phyloP scores from a whole-genome alignment of 306 rosid species.

The Malus sylvestris region DNA sequence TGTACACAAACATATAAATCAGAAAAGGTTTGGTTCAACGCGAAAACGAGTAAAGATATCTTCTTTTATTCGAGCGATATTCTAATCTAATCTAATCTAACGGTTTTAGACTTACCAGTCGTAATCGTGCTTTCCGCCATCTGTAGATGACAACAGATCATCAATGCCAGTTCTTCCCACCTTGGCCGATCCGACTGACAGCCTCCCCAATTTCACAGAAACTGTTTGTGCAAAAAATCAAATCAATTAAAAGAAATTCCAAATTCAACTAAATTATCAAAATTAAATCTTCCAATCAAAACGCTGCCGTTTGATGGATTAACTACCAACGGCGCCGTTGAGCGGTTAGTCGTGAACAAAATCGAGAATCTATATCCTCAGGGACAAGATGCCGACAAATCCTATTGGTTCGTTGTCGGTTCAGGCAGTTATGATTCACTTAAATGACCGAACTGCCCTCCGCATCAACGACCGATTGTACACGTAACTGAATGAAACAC shows the following conservation, averaged over 20 bases:
- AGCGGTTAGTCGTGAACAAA: not conserved
- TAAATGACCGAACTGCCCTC: conserved; percentile 1
- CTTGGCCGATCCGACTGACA: conserved; percentile 78
- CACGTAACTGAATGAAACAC: not conserved
- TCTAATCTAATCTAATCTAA: not conserved
- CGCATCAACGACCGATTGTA: not conserved
- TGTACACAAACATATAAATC: not conserved
- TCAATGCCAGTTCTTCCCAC: conserved; percentile 59
- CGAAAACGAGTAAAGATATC: not conserved
- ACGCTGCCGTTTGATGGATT: not conserved
- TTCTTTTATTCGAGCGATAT: not conserved
- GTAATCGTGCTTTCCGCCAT: conserved; percentile 91
- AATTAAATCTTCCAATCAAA: not conserved
- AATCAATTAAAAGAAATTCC: not conserved
- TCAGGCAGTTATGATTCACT: not conserved
- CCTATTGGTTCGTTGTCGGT: not conserved
- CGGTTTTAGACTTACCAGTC: conserved; percentile 50
- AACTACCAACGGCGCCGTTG: not conserved
- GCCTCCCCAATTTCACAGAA: conserved; percentile 78
- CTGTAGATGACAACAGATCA: conserved; percentile 70
- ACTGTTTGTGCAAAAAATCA: conserved; percentile 21
- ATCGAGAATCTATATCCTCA: not conserved
- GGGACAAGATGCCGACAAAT: conserved; percentile 1
- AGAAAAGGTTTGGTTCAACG: not conserved
- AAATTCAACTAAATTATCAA: not conserved